Conservation (phyloP, 139 green algal genomes). For the Auxenochlorella protothecoides region DNA sequence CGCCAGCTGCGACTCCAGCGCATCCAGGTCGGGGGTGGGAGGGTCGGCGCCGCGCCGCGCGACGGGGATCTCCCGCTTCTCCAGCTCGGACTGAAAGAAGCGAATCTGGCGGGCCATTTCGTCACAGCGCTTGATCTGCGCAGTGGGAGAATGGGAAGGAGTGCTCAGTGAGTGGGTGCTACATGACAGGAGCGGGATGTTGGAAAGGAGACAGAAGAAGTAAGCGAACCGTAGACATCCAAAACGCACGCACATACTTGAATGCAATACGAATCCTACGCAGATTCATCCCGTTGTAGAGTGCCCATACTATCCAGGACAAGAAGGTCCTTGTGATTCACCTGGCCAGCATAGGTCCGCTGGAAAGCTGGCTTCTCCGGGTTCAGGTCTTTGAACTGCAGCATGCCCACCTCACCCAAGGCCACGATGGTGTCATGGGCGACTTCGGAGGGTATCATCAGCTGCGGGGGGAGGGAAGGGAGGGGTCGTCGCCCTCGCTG, state of each 20-base stretch:
- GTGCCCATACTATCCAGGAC: too few species aligned
- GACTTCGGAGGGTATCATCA: conserved; percentile 93
- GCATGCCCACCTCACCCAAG: conserved; percentile 76
- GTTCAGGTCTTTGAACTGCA: conserved; percentile 94
- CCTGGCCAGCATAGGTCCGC: conserved; percentile 84
- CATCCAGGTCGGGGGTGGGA: conserved; percentile 16
- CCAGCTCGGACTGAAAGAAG: conserved; percentile 85
- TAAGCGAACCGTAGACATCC: neutral
- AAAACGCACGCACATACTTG: neutral
- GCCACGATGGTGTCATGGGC: conserved; percentile 82
- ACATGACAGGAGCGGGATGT: neutral
- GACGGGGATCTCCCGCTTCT: conserved; percentile 51
- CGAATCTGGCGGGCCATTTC: conserved; percentile 93
- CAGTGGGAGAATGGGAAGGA: neutral
- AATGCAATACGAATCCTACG: neutral
- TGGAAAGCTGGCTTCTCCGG: conserved; percentile 83
- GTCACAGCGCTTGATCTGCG: conserved; percentile 91
- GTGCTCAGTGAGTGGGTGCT: neutral
- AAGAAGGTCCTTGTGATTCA: conserved; percentile 2
- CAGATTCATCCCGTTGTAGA: too few species aligned
- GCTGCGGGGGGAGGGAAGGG: conserved; percentile 39
- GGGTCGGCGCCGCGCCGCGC: conserved; percentile 7
- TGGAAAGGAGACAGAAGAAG: too few species aligned
- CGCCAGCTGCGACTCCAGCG: conserved; percentile 66
- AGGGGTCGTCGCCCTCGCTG: neutral